Evolutionary conservation across 768 basidiomycete species (phyloP), one percentile per base, ranked within the genome.

Genomic region (Mycena belliarum): DNA sequence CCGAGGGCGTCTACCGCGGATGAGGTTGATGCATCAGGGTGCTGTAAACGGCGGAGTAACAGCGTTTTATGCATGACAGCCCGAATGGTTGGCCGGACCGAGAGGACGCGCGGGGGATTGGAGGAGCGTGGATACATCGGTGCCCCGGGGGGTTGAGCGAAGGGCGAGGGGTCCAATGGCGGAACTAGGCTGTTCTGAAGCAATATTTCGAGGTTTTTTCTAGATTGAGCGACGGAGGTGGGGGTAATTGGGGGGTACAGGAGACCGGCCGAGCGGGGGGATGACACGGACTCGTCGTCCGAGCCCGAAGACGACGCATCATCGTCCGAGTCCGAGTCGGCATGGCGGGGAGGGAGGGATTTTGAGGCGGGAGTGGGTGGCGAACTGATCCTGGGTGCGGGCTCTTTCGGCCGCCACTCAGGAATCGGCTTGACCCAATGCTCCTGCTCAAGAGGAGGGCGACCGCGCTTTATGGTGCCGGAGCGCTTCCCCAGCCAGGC

Each of bases 81-180:
- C 37, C 76, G 76, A 49, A 85, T 66, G 23, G 79, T 76, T 33
- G 75, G 74, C 42, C 57, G 59, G 21, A 62, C 73, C 46, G 73
- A 65, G 60, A 83, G 72, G 43, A 66, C 60, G 46, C 63, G 70
- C 52, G 75, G 57, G 45, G 64, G 64, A 63, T 85, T 82, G 55
- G 72, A 79, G n/a, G 86, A 87, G 28, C 82, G 82, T 56, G 86
- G 86, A 67, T 80, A 87, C 37, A 74, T 63, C 33, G 75, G 72
- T 41, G 66, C 52, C 52, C 69, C 69, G 49, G 75, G 59, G 24
- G 67, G 63, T 49, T 76, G 75, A 49, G 78, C 66, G 64, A 87
- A 77, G 18, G 87, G 87, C 7, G 84, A 75, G 5, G 78, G 74
- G 5, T 69, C 72, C 23, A 77, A 71, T 24, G 74, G 68, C 45